These are phyloP conservation scores for Singerocomus rubriflavus DNA, from an alignment of 1,284 basidiomycete genomes.

Conservation along the genomic window DNA sequence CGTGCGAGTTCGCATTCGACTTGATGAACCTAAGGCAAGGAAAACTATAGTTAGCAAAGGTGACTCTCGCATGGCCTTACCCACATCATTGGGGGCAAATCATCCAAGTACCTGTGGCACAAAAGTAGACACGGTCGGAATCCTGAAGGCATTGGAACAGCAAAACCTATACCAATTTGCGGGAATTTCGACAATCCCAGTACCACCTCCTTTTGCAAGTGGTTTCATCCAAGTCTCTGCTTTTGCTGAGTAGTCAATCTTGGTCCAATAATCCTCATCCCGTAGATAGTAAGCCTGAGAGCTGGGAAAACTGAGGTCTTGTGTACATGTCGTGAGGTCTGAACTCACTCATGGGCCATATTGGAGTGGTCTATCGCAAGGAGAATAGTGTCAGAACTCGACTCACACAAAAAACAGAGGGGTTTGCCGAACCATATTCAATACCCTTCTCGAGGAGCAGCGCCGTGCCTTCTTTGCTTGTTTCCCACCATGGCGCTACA, in stretches of 20 bases:
- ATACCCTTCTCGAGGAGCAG: constrained; percentile 73
- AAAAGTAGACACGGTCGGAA: background rate
- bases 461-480: constrained; percentile 64
- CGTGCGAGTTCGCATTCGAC: constrained; percentile 61
- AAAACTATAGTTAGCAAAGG: background rate
- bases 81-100: constrained; percentile 70
- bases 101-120: constrained; percentile 53
- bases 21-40: constrained; percentile 56
- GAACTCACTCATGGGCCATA: constrained; percentile 56
- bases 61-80: background rate
- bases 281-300: constrained; percentile 72
- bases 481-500: constrained; percentile 82
- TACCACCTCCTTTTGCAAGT: constrained; percentile 59
- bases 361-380: constrained; percentile 57
- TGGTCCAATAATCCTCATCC: constrained; percentile 70
- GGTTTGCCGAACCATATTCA: constrained; percentile 54
- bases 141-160: background rate
- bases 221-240: constrained; percentile 79
- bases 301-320: constrained; percentile 35
- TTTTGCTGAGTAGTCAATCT: constrained; percentile 62
- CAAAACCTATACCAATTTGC: constrained; percentile 59
- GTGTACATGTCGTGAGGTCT: background rate
- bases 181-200: constrained; percentile 71
- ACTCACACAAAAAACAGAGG: background rate
- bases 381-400: constrained; percentile 5